Conservation (phyloP, 2,329 filamentous ascomycete species). For the Fusarium sp. region DNA sequence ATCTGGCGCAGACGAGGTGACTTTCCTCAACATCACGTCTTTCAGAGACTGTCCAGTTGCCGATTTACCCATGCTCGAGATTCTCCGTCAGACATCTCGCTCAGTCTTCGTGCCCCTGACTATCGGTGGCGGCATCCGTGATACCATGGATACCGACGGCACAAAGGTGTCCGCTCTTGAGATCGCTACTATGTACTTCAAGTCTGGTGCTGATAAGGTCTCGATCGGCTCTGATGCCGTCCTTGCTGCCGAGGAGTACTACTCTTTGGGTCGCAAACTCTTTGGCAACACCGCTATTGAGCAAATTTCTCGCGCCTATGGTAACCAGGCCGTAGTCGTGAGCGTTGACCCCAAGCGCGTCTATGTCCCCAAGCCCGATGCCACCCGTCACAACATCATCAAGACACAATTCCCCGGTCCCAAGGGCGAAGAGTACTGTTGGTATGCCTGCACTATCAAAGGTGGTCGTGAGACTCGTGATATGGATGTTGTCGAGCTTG, state of each 20-base stretch:
- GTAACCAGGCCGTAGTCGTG: slow-evolving; percentile 96
- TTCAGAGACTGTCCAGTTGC: slow-evolving; percentile 95
- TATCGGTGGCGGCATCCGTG: slow-evolving; percentile 93
- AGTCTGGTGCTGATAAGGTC: slow-evolving; percentile 96
- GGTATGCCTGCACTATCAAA: slow-evolving; percentile 98
- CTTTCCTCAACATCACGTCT: slow-evolving; percentile 97
- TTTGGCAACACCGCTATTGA: slow-evolving; percentile 92
- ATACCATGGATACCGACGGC: slow-evolving; percentile 90
- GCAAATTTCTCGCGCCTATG: slow-evolving; percentile 92
- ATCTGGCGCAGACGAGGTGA: slow-evolving; percentile 95
- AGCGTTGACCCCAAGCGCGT: slow-evolving; percentile 94
- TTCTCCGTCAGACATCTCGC: slow-evolving; percentile 85
- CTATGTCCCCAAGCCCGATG: slow-evolving; percentile 81
- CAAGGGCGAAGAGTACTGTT: slow-evolving; percentile 84
- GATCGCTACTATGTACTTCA: slow-evolving; percentile 97
- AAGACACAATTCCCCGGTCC: slow-evolving; percentile 78
- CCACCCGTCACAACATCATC: slow-evolving; percentile 79
- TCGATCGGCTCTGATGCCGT: slow-evolving; percentile 97
- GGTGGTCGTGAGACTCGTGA: slow-evolving; percentile 95
- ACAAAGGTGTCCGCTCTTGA: slow-evolving; percentile 89
- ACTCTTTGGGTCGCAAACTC: slow-evolving; percentile 75
- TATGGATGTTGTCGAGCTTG: slow-evolving; percentile 90
- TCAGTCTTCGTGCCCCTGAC: slow-evolving; percentile 97
- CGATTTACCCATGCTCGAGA: slow-evolving; percentile 96
- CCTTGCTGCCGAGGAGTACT: slow-evolving; percentile 91